phyloP scores from a whole-genome alignment of 2,329 filamentous ascomycete genomes.

The Mollisia scopiformis region DNA sequence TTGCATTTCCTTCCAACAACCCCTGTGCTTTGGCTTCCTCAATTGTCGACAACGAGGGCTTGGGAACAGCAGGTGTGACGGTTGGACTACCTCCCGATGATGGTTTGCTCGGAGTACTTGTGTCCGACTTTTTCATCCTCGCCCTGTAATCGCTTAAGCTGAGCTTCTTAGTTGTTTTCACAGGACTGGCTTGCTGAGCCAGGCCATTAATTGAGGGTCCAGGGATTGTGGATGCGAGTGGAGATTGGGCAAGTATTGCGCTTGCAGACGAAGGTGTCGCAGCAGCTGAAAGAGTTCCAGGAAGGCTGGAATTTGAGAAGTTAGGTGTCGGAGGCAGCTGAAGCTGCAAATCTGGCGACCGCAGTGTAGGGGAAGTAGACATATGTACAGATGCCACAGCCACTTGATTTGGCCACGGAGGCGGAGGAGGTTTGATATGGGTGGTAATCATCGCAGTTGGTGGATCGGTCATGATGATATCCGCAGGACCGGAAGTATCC shows the following conservation, averaged over 20 bases:
- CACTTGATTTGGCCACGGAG: slow-evolving; percentile 30
- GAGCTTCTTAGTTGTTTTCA: slow-evolving; percentile 63
- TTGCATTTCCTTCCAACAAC: slow-evolving; percentile 35
- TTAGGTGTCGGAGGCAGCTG: slow-evolving; percentile 59
- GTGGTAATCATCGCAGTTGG: slow-evolving; percentile 22
- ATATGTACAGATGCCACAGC: slow-evolving; percentile 2
- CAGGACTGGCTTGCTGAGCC: slow-evolving; percentile 47
- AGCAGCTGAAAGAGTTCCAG: slow-evolving; percentile 33
- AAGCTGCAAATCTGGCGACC: slow-evolving; percentile 41
- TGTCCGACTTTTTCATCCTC: slow-evolving; percentile 40
- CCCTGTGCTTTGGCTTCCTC: slow-evolving; percentile 46
- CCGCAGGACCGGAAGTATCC: slow-evolving; percentile 23
- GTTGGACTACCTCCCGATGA: slow-evolving; percentile 36
- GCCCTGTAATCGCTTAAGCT: slow-evolving; percentile 68
- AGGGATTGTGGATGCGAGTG: slow-evolving; percentile 45
- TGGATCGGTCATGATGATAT: slow-evolving; percentile 33
- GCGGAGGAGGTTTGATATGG: no score
- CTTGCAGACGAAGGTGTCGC: slow-evolving; percentile 53
- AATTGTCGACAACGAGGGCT: slow-evolving; percentile 40
- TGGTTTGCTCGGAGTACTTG: slow-evolving; percentile 22
- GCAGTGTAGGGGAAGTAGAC: slow-evolving; percentile 14
- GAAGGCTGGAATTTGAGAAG: slow-evolving; percentile 44
- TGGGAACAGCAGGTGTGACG: slow-evolving; percentile 38
- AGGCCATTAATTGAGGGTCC: neutral
- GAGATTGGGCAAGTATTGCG: slow-evolving; percentile 51